Evolutionary conservation across 768 basidiomycete species (phyloP).

Genomic region (Boletellus emodensis): DNA sequence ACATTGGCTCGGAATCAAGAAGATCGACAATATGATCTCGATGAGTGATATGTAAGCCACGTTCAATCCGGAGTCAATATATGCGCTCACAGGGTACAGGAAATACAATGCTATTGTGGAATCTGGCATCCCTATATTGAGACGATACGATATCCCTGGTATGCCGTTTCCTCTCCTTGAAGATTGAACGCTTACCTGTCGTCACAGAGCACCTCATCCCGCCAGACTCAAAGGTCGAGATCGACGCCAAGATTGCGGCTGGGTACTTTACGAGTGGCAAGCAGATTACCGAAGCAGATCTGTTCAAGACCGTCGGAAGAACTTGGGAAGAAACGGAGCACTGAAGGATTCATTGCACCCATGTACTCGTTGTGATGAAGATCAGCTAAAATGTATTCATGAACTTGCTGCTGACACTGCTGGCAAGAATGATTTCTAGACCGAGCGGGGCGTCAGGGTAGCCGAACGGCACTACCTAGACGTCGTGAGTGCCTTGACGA

Average conservation of each 20-base stretch:
- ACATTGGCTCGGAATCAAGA: conserved; percentile 90
- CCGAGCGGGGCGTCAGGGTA: too few species aligned
- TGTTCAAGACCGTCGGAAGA: conserved; percentile 81
- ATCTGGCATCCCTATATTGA: conserved; percentile 78
- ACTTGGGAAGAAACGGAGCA: conserved; percentile 91
- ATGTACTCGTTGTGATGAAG: conserved; percentile 1
- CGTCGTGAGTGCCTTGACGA: too few species aligned
- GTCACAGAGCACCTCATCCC: conserved; percentile 76
- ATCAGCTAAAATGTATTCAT: not conserved
- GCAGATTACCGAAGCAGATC: conserved; percentile 70
- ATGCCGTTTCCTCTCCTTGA: conserved; percentile 13
- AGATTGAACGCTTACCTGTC: not conserved
- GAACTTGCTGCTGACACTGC: not conserved
- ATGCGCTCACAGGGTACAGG: conserved; percentile 35
- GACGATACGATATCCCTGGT: conserved; percentile 86
- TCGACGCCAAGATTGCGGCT: conserved; percentile 93
- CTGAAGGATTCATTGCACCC: conserved; percentile 29
- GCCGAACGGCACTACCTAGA: too few species aligned
- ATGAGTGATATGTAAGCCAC: conserved; percentile 73
- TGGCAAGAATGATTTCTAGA: too few species aligned
- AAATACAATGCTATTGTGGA: conserved; percentile 94
- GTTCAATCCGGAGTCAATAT: not conserved
- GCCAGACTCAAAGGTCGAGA: conserved; percentile 87
- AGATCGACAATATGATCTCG: conserved; percentile 85
- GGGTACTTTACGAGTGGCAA: conserved; percentile 88